phyloP scores from a whole-genome alignment of 305 asterid genomes.

The Fraxinus angustifolia region DNA sequence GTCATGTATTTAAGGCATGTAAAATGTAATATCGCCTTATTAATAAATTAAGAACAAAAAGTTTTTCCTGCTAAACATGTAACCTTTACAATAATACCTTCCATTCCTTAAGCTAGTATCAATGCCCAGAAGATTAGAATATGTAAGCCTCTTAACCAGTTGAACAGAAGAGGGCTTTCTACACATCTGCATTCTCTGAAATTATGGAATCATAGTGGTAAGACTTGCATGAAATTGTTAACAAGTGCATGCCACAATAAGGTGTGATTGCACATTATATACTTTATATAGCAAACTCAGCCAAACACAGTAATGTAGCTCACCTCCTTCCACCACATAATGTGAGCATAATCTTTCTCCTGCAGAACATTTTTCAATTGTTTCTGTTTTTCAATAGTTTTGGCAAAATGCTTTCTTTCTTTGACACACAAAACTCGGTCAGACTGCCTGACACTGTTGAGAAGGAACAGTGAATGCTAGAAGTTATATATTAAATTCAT shows the following conservation, averaged over 20 bases:
- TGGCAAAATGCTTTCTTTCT: constrained; percentile 42
- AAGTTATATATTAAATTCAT: neutral
- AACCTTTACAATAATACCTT: constrained; percentile 43
- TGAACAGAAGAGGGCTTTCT: constrained; percentile 79
- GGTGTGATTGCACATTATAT: neutral
- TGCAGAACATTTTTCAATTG: constrained; percentile 38
- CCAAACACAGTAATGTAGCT: constrained; percentile 23
- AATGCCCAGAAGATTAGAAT: constrained; percentile 71
- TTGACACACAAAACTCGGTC: constrained; percentile 43
- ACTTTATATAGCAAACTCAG: constrained; percentile 16
- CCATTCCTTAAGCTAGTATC: constrained; percentile 74
- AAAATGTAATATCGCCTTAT: neutral
- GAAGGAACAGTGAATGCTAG: constrained; percentile 10
- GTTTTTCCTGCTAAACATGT: constrained; percentile 9
- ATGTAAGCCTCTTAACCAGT: constrained; percentile 59
- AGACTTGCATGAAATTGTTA: constrained; percentile 15
- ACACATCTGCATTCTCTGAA: constrained; percentile 78
- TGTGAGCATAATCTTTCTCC: constrained; percentile 66
- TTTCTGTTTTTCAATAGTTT: constrained; percentile 45
- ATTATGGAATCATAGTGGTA: constrained; percentile 24
- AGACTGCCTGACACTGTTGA: constrained; percentile 31
- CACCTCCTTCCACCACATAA: constrained; percentile 98
- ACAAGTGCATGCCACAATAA: neutral
- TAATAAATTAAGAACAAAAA: neutral
- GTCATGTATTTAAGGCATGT: neutral